Conservation (phyloP, 2,329 filamentous ascomycete genomes). For the Sporothrix phasma region DNA sequence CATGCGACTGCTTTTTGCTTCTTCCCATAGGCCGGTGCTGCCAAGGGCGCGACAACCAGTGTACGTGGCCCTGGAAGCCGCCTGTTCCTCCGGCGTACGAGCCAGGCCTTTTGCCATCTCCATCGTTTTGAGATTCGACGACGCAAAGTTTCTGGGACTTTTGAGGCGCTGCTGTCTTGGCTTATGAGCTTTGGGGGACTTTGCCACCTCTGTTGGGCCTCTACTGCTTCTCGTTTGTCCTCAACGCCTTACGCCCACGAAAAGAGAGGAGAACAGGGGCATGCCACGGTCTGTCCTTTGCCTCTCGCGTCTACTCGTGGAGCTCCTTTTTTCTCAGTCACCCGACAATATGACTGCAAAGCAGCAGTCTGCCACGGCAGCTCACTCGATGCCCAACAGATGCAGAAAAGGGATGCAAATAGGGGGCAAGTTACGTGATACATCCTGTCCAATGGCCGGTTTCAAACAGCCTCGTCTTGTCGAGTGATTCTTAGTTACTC, state of each 20-base stretch:
- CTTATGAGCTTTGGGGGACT: background rate
- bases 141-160: no score
- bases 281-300: background rate
- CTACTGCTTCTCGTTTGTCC: background rate
- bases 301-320: background rate
- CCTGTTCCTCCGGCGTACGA: background rate
- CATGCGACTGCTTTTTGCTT: background rate
- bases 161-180: no score
- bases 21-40: background rate
- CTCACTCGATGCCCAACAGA: background rate
- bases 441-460: background rate
- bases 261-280: background rate
- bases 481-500: no score
- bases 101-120: no score
- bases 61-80: background rate
- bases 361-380: background rate
- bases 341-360: background rate
- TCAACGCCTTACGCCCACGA: background rate
- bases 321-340: background rate
- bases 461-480: background rate
- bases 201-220: constrained; percentile 1
- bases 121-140: no score
- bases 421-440: background rate
- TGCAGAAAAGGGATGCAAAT: background rate
- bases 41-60: background rate